A percentile compares a stretch with the other conserved stretches of the same genome.
These are phyloP conservation scores for Pezicula radicicola DNA, from an alignment of 2,329 filamentous ascomycete species.

Conservation along the genomic window DNA sequence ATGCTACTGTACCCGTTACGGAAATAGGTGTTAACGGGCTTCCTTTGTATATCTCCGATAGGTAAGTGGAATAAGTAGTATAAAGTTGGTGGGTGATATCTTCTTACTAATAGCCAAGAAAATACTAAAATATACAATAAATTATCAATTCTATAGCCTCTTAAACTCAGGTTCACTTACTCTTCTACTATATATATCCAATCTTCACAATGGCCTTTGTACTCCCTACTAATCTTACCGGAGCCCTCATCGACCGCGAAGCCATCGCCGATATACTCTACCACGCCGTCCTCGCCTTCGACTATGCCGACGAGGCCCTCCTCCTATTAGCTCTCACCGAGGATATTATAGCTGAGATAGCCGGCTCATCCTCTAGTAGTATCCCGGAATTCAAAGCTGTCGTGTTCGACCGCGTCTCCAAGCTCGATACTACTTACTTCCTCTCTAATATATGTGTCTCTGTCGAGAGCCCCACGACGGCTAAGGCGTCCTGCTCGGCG, in stretches of 20 bases:
- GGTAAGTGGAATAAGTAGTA: too few species aligned
- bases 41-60: too few species aligned
- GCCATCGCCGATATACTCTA: conserved; percentile 19
- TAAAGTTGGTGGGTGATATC: background rate
- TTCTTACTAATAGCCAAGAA: background rate
- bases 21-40: too few species aligned
- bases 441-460: conserved; percentile 24
- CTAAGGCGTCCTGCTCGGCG: conserved; percentile 18
- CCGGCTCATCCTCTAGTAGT: background rate
- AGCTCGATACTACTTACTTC: conserved; percentile 26
- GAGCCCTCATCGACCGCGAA: conserved; percentile 15
- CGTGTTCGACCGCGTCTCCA: conserved; percentile 9
- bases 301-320: conserved; percentile 12
- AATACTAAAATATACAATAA: background rate
- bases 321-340: conserved; percentile 15
- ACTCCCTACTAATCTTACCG: background rate
- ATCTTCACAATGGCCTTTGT: background rate
- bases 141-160: background rate
- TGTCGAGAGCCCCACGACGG: conserved; percentile 20
- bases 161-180: background rate
- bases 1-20: too few species aligned
- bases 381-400: conserved; percentile 6
- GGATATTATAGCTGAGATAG: conserved; percentile 4
- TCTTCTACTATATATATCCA: background rate
- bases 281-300: conserved; percentile 17